A percentile compares a stretch with the other conserved stretches of the same genome.
Evolutionary conservation across 2,329 filamentous ascomycete species (phyloP).

Genomic region (Lasiodiplodia gonubiensis): DNA sequence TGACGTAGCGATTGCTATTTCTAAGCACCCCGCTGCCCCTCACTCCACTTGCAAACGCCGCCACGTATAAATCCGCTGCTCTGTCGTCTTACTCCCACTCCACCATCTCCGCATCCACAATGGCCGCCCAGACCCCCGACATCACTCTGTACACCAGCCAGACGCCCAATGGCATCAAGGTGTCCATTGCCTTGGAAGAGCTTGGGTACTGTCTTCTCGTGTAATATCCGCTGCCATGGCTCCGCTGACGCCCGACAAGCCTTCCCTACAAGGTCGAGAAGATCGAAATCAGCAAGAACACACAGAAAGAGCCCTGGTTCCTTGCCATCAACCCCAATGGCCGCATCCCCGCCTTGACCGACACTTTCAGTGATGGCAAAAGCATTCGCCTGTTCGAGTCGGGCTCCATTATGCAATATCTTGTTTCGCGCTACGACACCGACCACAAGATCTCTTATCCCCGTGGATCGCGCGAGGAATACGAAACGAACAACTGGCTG

Average conservation of each 20-base stretch:
- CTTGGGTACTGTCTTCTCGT: constrained; percentile 54
- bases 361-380: constrained; percentile 75
- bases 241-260: constrained; percentile 29
- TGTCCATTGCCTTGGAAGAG: constrained; percentile 85
- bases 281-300: constrained; percentile 74
- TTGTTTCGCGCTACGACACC: constrained; percentile 79
- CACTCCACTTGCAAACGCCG: constrained; percentile 10
- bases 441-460: constrained; percentile 83
- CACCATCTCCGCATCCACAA: constrained; percentile 8
- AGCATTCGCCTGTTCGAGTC: constrained; percentile 81
- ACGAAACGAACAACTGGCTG: constrained; percentile 80
- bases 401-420: constrained; percentile 82
- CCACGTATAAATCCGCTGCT: constrained; percentile 5
- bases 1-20: constrained; percentile 20
- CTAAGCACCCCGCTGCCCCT: constrained; percentile 27
- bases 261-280: constrained; percentile 78
- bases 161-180: constrained; percentile 90
- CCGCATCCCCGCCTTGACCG: constrained; percentile 85
- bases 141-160: constrained; percentile 82
- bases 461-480: constrained; percentile 71
- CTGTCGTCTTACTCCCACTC: background rate
- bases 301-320: constrained; percentile 88
- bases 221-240: background rate
- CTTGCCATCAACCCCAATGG: constrained; percentile 92
- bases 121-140: constrained; percentile 23